Evolutionary conservation across 805 yeast genomes (phyloP), one percentile per base, ranked within the genome.

Genomic region (Candida easanensis): DNA sequence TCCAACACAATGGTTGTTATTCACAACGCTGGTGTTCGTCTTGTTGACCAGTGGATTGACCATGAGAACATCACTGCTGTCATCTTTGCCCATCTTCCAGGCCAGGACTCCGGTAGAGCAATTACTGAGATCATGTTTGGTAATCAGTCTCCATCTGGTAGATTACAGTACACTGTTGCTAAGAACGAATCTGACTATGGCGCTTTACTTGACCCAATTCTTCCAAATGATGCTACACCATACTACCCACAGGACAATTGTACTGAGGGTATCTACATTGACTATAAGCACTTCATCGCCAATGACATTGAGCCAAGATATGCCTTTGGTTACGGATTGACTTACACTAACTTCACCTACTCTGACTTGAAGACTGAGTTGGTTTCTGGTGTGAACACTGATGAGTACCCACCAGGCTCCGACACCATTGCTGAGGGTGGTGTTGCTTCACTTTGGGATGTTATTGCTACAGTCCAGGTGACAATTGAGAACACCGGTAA

Each of bases 301-400:
- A 64, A 73, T 45, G 65, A 71, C 45, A 70, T 76, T 33, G 65
- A 63, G 43, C 82, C 82, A n/a, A 56, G 82, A 41, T 80, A 60
- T 53, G 82, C 76, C 45, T 80, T 80, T 54, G 85, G 84, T 11
- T 77, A 56, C 60, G 85, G 85, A 8, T 60, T 79, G 40, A 73
- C 82, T 2, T 79, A 77, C 58, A 69, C 83, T 4, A 63, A 62
- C 26, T 66, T 62, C 48, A 42, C 53, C 6, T 43, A 66, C 27
- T 46, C 56, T 23, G 55, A 55, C 27, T 52, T 76, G 35, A 50
- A 62, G 33, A 56, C 75, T 22, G 58, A 60, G 30, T 36, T 50
- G 4, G 11, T 23, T 9, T 49, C 52, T 15, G 46, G 48, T 15
- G 39, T 57, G 39, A 36, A 53, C 35, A 45, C 28, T 16, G 45